phyloP scores from a whole-genome alignment of 2,329 filamentous ascomycete species.

The Trichoderma afroharzianum region DNA sequence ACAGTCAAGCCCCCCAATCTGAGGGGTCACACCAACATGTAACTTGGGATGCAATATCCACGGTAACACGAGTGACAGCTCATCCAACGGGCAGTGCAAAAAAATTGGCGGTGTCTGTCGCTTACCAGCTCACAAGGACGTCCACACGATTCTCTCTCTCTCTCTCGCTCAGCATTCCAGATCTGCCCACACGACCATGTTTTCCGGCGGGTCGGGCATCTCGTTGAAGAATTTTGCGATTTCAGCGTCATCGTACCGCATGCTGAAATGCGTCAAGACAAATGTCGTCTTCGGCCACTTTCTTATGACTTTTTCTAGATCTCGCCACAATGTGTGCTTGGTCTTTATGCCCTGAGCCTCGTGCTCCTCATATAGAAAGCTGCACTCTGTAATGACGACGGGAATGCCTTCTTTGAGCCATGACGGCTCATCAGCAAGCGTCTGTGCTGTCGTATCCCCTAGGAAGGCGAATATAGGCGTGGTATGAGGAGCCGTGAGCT shows the following conservation, averaged over 20 bases:
- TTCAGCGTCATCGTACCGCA: slow-evolving; percentile 42
- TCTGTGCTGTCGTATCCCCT: slow-evolving; percentile 43
- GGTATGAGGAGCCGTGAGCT: slow-evolving; percentile 38
- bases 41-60: background rate
- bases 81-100: background rate
- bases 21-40: background rate
- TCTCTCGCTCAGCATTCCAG: slow-evolving; percentile 26
- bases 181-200: slow-evolving; percentile 48
- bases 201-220: slow-evolving; percentile 37
- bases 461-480: slow-evolving; percentile 45
- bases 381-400: slow-evolving; percentile 49
- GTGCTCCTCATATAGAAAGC: slow-evolving; percentile 44
- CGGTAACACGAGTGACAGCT: slow-evolving; percentile 4
- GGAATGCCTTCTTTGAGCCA: slow-evolving; percentile 40
- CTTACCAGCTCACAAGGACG: background rate
- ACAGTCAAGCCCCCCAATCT: background rate
- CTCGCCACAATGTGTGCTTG: slow-evolving; percentile 46
- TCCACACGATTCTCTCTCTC: background rate
- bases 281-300: slow-evolving; percentile 42
- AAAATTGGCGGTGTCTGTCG: background rate
- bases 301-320: slow-evolving; percentile 43
- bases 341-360: slow-evolving; percentile 42
- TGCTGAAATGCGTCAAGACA: slow-evolving; percentile 46
- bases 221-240: slow-evolving; percentile 40
- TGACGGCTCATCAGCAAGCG: slow-evolving; percentile 36